phyloP scores from a whole-genome alignment of 2,329 filamentous ascomycete species.

The Incumbomyces delicatus region DNA sequence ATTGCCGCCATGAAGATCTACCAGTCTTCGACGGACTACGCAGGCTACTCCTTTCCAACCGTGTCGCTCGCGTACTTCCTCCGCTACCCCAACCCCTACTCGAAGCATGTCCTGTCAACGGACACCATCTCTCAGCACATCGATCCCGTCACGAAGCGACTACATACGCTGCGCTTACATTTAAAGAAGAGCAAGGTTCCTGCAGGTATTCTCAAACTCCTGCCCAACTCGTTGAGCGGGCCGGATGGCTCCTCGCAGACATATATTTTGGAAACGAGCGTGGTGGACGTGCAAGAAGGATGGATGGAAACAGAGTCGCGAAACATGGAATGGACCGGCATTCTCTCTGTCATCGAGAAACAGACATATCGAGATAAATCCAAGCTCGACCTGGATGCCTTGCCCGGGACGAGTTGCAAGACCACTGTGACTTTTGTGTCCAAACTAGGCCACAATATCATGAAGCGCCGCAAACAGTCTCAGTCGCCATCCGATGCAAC shows the following conservation, averaged over 20 bases:
- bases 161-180: constrained; percentile 53
- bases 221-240: constrained; percentile 51
- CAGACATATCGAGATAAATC: constrained; percentile 45
- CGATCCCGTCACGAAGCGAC: constrained; percentile 48
- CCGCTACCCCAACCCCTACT: constrained; percentile 59
- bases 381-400: constrained; percentile 1
- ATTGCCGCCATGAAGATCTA: constrained; percentile 41
- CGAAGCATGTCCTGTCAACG: constrained; percentile 54
- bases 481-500: constrained; percentile 20
- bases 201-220: constrained; percentile 49
- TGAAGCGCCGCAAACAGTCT: constrained; percentile 34
- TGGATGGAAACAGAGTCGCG: constrained; percentile 57
- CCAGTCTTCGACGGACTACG: constrained; percentile 48
- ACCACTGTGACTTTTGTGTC: constrained; percentile 55
- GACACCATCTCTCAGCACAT: constrained; percentile 56
- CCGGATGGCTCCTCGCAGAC: constrained; percentile 49
- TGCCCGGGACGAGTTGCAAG: constrained; percentile 41
- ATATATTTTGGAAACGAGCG: constrained; percentile 54
- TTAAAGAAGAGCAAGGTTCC: constrained; percentile 56
- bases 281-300: constrained; percentile 52
- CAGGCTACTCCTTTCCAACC: constrained; percentile 53
- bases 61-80: constrained; percentile 60
- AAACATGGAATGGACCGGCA: constrained; percentile 58
- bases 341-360: constrained; percentile 53
- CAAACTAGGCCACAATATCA: constrained; percentile 49